These are phyloP conservation scores for Botryotinia globosa DNA, from an alignment of 2,329 filamentous ascomycete genomes.

Conservation along the genomic window DNA sequence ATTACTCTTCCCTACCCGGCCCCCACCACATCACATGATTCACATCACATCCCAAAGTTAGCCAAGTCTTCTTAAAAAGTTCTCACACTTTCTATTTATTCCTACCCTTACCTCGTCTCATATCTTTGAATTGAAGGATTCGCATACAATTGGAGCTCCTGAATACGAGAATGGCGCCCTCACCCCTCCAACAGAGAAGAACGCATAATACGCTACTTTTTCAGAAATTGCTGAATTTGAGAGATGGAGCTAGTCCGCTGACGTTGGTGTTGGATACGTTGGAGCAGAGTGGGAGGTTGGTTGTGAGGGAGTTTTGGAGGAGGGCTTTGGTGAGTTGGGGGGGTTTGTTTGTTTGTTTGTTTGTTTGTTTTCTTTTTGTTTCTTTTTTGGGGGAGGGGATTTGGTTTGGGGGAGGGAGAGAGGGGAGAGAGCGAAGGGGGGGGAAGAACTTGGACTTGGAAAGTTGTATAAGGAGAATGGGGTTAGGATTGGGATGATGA, in stretches of 20 bases:
- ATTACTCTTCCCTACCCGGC: background rate
- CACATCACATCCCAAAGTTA: background rate
- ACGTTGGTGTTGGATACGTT: conserved; percentile 82
- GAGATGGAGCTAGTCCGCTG: conserved; percentile 79
- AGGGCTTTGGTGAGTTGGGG: conserved; percentile 62
- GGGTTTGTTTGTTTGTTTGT: no score
- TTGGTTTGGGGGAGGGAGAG: background rate
- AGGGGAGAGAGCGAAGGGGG: no score
- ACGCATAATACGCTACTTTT: conserved; percentile 83
- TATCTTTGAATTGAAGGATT: background rate
- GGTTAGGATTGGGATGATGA: background rate
- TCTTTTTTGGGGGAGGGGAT: background rate
- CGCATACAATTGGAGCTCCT: no score
- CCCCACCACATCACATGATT: no score
- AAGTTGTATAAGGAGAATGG: background rate
- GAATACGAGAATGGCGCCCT: conserved; percentile 50
- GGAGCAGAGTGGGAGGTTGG: conserved; percentile 71
- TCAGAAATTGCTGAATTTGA: conserved; percentile 74
- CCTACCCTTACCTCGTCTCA: no score
- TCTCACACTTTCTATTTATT: no score
- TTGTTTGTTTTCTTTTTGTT: background rate
- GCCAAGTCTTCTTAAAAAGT: background rate
- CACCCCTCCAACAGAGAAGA: conserved; percentile 63
- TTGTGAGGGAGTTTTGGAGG: conserved; percentile 70
- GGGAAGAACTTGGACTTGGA: background rate